Percentiles rank a stretch among this genome's conserved stretches.
Conservation (phyloP, 306 rosid species). For the Ormosia semicastrata region DNA sequence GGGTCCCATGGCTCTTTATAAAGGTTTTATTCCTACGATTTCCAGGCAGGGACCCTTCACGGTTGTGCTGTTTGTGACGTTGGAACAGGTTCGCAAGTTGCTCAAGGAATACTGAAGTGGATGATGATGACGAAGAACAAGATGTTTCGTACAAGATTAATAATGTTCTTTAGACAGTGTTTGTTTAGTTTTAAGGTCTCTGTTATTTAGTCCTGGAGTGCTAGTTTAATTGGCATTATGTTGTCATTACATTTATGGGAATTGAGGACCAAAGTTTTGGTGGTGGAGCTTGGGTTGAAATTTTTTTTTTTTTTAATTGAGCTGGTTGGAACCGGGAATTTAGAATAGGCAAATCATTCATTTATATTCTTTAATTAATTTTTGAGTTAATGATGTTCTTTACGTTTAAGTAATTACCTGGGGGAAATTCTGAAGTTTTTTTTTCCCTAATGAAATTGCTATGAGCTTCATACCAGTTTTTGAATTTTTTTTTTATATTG, state of each 20-base stretch:
- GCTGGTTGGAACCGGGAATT: no score
- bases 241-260: neutral
- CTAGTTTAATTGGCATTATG: neutral
- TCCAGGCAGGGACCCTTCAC: constrained; percentile 79
- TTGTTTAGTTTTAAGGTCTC: neutral
- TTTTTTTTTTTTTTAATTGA: no score
- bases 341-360: neutral
- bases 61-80: constrained; percentile 63
- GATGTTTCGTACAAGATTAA: neutral
- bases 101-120: constrained; percentile 51
- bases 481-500: no score
- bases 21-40: constrained; percentile 72
- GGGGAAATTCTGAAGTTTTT: neutral
- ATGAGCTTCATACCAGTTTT: neutral
- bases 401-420: neutral
- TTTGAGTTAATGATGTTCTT: neutral
- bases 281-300: neutral
- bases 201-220: neutral
- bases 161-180: neutral
- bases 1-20: constrained; percentile 73
- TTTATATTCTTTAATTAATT: no score
- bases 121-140: constrained; percentile 18
- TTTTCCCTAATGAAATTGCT: neutral
- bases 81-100: constrained; percentile 71
- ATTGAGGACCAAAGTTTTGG: neutral